Evolutionary conservation across 345 rosid species (phyloP).

Genomic region (Eucalyptus microcorys): DNA sequence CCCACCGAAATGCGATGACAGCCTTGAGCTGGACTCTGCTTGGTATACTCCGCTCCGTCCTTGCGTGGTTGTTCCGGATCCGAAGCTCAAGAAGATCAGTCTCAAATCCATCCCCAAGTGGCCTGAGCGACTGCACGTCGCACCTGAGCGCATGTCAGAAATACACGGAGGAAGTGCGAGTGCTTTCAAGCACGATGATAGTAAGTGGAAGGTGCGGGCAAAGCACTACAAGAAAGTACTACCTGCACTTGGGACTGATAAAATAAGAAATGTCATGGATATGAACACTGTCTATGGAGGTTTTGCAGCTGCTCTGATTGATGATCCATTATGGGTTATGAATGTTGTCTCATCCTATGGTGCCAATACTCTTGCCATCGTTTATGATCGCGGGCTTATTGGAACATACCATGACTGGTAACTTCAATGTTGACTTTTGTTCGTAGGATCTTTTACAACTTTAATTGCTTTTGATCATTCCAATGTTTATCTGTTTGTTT

Average conservation of each 20-base stretch:
- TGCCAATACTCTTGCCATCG: conserved; percentile 66
- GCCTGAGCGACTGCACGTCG: conserved; percentile 63
- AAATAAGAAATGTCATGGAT: conserved; percentile 92
- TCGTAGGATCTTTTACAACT: not conserved
- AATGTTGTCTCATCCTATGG: conserved; percentile 85
- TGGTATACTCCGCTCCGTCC: conserved; percentile 96
- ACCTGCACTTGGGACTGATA: conserved; percentile 66
- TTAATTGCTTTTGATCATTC: not conserved
- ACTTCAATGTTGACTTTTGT: not conserved
- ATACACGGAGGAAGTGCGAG: conserved; percentile 55
- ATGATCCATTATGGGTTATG: conserved; percentile 92
- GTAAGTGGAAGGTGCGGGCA: conserved; percentile 79
- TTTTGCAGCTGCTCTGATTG: conserved; percentile 63
- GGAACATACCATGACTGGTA: conserved; percentile 98
- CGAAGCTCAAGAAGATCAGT: conserved; percentile 45
- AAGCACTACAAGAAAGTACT: conserved; percentile 87
- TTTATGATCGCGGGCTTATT: conserved; percentile 85
- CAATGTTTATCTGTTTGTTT: not conserved
- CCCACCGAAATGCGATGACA: conserved; percentile 87
- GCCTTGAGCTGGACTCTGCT: conserved; percentile 89
- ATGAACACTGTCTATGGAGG: conserved; percentile 98
- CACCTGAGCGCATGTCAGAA: conserved; percentile 76
- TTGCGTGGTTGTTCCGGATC: conserved; percentile 72
- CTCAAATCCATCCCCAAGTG: conserved; percentile 62
- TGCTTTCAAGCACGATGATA: conserved; percentile 59